phyloP scores from a whole-genome alignment of 2,329 filamentous ascomycete genomes.

The Talaromyces sp. region DNA sequence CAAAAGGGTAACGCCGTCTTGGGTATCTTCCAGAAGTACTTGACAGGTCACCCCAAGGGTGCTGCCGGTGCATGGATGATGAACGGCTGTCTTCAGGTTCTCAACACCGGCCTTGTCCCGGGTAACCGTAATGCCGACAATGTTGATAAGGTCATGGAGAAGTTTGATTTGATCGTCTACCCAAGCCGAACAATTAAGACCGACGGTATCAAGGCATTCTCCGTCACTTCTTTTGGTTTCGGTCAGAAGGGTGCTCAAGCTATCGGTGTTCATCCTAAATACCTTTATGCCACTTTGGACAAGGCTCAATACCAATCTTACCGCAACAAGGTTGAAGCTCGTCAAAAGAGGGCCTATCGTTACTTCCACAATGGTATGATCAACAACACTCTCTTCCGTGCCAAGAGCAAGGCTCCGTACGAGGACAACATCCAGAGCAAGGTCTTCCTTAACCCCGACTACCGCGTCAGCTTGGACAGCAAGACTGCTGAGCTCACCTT shows the following conservation, averaged over 20 bases:
- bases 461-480: slow-evolving; percentile 79
- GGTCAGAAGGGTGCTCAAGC: slow-evolving; percentile 98
- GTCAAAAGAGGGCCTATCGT: slow-evolving; percentile 98
- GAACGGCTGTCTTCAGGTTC: slow-evolving; percentile 93
- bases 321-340: slow-evolving; percentile 79
- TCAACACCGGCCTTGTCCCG: slow-evolving; percentile 89
- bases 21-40: slow-evolving; percentile 98
- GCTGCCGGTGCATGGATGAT: slow-evolving; percentile 99
- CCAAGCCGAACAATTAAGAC: slow-evolving; percentile 94
- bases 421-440: slow-evolving; percentile 78
- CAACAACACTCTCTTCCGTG: slow-evolving; percentile 96
- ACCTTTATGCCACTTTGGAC: slow-evolving; percentile 91
- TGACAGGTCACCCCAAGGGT: slow-evolving; percentile 98
- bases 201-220: slow-evolving; percentile 97
- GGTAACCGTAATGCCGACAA: slow-evolving; percentile 99
- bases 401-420: slow-evolving; percentile 89
- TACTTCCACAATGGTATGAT: slow-evolving; percentile 98
- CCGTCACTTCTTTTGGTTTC: slow-evolving; percentile 97
- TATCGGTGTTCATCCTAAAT: slow-evolving; percentile 94
- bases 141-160: slow-evolving; percentile 90
- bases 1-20: slow-evolving; percentile 94
- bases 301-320: slow-evolving; percentile 77
- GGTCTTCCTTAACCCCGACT: slow-evolving; percentile 90
- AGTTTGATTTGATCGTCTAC: slow-evolving; percentile 97
- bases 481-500: slow-evolving; percentile 78